These are phyloP conservation scores for Hirsutella rhossiliensis DNA, from an alignment of 2,329 filamentous ascomycete species.

Conservation along the genomic window DNA sequence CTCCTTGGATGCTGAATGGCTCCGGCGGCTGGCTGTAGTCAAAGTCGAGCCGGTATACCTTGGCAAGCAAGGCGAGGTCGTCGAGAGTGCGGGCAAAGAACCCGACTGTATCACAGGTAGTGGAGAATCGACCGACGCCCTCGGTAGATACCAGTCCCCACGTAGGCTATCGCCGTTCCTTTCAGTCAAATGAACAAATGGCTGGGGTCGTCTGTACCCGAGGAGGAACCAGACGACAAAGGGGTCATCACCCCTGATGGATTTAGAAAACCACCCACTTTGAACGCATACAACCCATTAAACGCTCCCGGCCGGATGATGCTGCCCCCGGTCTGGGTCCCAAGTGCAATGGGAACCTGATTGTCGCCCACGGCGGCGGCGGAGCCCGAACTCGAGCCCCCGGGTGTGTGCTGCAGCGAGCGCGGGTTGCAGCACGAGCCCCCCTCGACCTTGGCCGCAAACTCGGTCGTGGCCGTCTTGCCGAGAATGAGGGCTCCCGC, in stretches of 20 bases:
- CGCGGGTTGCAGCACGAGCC: slow-evolving; percentile 53
- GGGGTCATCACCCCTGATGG: too few relatives aligned
- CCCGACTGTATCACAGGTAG: slow-evolving; percentile 50
- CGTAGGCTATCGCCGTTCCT: slow-evolving; percentile 30
- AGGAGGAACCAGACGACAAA: too few relatives aligned
- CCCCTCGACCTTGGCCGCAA: slow-evolving; percentile 43
- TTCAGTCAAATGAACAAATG: background rate
- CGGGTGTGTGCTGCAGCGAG: slow-evolving; percentile 50
- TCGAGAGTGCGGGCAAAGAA: slow-evolving; percentile 44
- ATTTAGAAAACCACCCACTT: slow-evolving; percentile 14
- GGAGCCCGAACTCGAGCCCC: slow-evolving; percentile 56
- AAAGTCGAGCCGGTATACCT: slow-evolving; percentile 45
- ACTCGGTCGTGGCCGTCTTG: slow-evolving; percentile 47
- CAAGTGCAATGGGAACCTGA: slow-evolving; percentile 47
- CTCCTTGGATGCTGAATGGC: slow-evolving; percentile 26
- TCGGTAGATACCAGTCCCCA: slow-evolving; percentile 52
- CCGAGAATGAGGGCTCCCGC: slow-evolving; percentile 44
- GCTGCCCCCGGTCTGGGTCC: slow-evolving; percentile 55
- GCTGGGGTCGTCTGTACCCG: background rate
- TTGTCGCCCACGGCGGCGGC: slow-evolving; percentile 54
- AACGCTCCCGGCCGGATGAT: slow-evolving; percentile 52
- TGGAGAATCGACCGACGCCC: slow-evolving; percentile 45
- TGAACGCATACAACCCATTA: slow-evolving; percentile 52
- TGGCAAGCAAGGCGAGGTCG: slow-evolving; percentile 44
- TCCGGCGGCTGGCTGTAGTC: slow-evolving; percentile 9